These are phyloP conservation scores for Brettanomyces nanus DNA, from an alignment of 805 yeast species.

Conservation along the genomic window DNA sequence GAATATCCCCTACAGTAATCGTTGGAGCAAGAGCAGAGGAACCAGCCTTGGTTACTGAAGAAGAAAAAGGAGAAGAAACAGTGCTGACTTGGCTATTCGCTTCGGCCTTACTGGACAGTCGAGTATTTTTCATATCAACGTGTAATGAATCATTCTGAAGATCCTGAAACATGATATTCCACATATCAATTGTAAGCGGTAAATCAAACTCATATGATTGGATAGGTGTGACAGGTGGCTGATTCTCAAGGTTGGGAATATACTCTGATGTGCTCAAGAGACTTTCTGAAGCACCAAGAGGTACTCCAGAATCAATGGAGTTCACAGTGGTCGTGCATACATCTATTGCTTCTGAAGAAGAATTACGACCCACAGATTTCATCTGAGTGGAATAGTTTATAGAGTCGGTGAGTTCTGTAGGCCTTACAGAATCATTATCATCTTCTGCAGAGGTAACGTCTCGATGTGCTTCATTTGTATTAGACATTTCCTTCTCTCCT, in stretches of 20 bases:
- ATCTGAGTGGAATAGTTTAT: no score
- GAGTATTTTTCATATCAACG: neutral
- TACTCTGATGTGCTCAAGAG: no score
- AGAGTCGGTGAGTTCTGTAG: neutral
- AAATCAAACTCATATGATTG: constrained; percentile 4
- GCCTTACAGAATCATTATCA: neutral
- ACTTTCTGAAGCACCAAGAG: no score
- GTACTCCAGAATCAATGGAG: no score
- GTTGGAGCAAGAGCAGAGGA: neutral
- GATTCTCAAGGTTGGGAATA: no score
- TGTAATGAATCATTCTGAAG: constrained; percentile 1
- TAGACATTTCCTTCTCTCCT: neutral
- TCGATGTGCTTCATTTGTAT: neutral
- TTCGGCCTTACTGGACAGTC: neutral
- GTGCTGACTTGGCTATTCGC: neutral
- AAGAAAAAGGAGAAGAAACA: neutral
- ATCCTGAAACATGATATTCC: constrained; percentile 5
- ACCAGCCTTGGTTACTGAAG: neutral
- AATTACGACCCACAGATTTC: no score
- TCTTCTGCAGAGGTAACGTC: neutral
- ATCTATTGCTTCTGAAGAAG: no score
- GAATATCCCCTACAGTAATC: neutral
- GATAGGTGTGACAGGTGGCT: no score
- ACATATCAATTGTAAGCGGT: constrained; percentile 5
- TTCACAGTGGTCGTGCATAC: neutral